These are phyloP conservation scores for Plectosphaerella plurivora DNA, from an alignment of 2,329 filamentous ascomycete species.

Conservation along the genomic window DNA sequence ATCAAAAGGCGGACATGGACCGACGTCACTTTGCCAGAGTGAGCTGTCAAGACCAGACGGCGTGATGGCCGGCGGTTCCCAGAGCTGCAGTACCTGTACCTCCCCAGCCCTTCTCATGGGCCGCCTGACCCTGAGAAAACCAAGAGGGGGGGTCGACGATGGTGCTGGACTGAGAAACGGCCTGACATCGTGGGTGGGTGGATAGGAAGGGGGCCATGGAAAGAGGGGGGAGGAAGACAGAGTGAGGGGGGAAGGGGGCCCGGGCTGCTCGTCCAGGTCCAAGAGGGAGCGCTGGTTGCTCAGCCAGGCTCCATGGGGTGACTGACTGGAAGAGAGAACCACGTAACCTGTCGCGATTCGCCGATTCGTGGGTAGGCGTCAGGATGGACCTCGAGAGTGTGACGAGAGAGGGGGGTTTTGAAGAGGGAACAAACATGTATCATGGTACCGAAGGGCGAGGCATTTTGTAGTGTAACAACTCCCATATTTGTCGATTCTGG, in stretches of 20 bases:
- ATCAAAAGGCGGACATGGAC: slow-evolving; percentile 50
- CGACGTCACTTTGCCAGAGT: slow-evolving; percentile 30
- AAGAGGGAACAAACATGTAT: neutral
- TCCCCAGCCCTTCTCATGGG: too few species aligned
- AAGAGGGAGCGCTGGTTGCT: neutral
- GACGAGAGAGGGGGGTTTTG: neutral
- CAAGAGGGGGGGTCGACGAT: neutral
- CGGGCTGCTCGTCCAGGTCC: neutral
- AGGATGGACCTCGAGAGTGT: neutral
- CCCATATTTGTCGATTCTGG: neutral
- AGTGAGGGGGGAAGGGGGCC: too few species aligned
- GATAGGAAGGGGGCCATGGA: too few species aligned
- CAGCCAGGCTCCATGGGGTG: neutral
- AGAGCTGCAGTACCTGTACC: too few species aligned
- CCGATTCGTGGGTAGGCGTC: neutral
- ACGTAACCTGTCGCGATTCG: neutral
- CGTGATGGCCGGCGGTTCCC: neutral
- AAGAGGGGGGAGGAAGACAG: too few species aligned
- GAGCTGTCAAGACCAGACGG: slow-evolving; percentile 17
- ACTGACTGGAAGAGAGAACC: neutral
- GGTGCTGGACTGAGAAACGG: neutral
- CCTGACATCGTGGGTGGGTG: too few species aligned
- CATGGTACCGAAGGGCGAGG: neutral
- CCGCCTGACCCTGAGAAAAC: neutral
- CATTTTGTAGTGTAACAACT: neutral